A percentile compares a stretch with the other conserved stretches of the same genome.
phyloP scores from a whole-genome alignment of 768 basidiomycete species.

The Mrakia blollopis region DNA sequence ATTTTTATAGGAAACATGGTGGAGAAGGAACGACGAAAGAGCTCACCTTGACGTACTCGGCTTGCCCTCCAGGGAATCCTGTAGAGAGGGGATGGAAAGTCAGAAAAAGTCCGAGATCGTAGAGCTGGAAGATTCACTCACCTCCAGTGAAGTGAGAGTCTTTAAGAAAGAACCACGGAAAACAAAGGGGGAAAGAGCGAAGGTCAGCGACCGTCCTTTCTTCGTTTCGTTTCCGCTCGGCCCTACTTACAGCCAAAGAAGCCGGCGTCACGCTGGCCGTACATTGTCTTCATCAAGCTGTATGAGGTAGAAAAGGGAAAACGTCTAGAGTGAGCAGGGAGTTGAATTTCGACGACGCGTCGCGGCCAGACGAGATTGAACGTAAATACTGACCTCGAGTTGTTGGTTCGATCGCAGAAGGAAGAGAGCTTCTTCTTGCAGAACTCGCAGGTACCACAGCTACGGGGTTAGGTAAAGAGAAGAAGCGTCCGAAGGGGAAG shows the following conservation, averaged over 20 bases:
- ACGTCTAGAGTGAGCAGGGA: no score
- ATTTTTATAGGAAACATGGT: no score
- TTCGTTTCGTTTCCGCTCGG: conserved; percentile 37
- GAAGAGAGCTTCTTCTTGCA: conserved; percentile 69
- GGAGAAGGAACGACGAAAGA: no score
- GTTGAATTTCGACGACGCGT: no score
- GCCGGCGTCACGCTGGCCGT: conserved; percentile 57
- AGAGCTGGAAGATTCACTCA: no score
- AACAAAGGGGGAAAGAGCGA: neutral
- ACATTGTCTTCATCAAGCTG: conserved; percentile 47
- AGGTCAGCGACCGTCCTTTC: neutral
- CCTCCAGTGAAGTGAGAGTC: conserved; percentile 59
- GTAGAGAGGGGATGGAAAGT: conserved; percentile 57
- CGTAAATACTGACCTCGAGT: conserved; percentile 42
- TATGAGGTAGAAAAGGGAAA: no score
- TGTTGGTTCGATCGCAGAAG: conserved; percentile 69
- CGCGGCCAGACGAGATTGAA: no score
- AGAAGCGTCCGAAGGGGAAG: no score
- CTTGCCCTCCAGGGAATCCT: conserved; percentile 69
- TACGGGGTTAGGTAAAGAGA: neutral
- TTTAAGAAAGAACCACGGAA: neutral
- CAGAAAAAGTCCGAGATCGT: neutral
- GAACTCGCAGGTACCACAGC: conserved; percentile 62
- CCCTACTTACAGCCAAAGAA: conserved; percentile 56
- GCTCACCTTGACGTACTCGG: conserved; percentile 38